These are phyloP conservation scores for Neurospora tetrasperma DNA, from an alignment of 495 filamentous ascomycete species.

Conservation along the genomic window DNA sequence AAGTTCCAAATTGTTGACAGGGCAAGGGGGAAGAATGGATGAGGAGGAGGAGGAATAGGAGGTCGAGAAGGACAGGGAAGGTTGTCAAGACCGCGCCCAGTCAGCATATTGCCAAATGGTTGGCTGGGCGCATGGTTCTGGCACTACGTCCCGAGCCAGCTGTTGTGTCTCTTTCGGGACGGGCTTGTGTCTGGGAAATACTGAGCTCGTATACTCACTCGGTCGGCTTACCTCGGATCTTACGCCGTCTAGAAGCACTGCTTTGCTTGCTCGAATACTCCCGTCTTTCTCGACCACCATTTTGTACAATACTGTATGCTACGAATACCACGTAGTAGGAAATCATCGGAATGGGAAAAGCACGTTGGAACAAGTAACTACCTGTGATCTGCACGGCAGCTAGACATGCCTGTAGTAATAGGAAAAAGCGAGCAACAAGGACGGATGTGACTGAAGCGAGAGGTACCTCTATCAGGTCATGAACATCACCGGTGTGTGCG, in stretches of 20 bases:
- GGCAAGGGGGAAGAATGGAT: neutral
- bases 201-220: neutral
- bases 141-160: neutral
- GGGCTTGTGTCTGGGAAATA: neutral
- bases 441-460: neutral
- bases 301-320: constrained; percentile 5
- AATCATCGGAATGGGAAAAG: neutral
- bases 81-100: neutral
- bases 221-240: neutral
- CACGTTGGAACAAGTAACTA: neutral
- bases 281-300: neutral
- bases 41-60: neutral
- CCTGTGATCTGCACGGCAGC: neutral
- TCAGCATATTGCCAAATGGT: neutral
- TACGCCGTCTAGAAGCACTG: neutral
- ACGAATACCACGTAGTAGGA: constrained; percentile 1
- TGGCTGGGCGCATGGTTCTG: neutral
- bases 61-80: neutral
- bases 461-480: neutral
- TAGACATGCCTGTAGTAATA: neutral
- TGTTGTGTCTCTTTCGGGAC: neutral
- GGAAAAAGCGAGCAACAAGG: neutral
- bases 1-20: neutral
- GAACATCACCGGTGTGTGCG: neutral
- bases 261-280: neutral